Evolutionary conservation across 352 stramenopile genomes (phyloP).

Genomic region (Phytophthora sansomeana): DNA sequence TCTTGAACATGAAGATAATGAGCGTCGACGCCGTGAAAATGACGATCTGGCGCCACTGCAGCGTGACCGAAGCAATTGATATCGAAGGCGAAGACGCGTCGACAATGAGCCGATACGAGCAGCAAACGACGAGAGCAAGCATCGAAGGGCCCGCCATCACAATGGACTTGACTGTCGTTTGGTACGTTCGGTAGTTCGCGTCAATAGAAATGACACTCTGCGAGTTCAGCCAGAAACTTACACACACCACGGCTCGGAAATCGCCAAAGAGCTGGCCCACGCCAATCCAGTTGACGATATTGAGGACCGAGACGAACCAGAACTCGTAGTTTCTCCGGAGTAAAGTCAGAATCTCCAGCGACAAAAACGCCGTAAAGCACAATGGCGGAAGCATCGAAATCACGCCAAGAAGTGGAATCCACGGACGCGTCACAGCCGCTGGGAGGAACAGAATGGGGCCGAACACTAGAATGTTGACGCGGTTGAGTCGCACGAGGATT

Average conservation of each 20-base stretch:
- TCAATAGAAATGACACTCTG: conserved; percentile 39
- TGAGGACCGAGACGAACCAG: conserved; percentile 45
- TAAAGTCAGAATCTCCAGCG: conserved; percentile 28
- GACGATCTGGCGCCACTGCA: conserved; percentile 34
- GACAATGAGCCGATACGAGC: conserved; percentile 27
- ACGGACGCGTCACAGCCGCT: not conserved
- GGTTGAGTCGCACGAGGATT: conserved; percentile 18
- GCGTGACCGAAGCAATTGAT: conserved; percentile 6
- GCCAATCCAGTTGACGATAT: conserved; percentile 35
- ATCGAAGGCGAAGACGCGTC: conserved; percentile 12
- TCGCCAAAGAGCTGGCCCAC: conserved; percentile 36
- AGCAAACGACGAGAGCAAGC: conserved; percentile 31
- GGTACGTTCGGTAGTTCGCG: conserved; percentile 40
- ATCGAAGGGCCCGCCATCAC: conserved; percentile 37
- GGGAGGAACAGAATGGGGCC: conserved; percentile 29
- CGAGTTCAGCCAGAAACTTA: conserved; percentile 32
- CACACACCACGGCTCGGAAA: conserved; percentile 24
- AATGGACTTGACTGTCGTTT: conserved; percentile 30
- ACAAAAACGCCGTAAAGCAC: conserved; percentile 31
- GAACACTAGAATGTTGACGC: conserved; percentile 21
- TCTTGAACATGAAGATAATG: conserved; percentile 35
- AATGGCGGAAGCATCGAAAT: conserved; percentile 18
- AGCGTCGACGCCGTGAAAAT: conserved; percentile 32
- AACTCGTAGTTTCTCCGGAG: conserved; percentile 35
- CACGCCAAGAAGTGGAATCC: conserved; percentile 14